Evolutionary conservation across 2,329 filamentous ascomycete genomes (phyloP).

Genomic region (Cercospora beticola): DNA sequence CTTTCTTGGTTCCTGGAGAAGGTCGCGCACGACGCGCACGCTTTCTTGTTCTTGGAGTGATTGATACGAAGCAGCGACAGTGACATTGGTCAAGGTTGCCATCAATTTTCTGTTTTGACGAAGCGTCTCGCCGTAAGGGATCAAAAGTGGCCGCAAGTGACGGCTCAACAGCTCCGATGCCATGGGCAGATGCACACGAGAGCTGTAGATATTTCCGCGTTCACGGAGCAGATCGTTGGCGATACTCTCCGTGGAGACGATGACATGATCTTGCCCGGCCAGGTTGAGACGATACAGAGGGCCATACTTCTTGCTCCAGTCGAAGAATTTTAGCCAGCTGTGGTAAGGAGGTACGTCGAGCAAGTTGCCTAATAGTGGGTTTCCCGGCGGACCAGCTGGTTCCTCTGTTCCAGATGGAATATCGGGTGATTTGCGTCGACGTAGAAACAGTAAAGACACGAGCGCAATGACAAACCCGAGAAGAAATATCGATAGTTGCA

Average conservation of each 20-base stretch:
- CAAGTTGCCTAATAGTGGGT: slow-evolving; percentile 39
- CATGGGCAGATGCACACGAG: slow-evolving; percentile 40
- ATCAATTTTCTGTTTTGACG: slow-evolving; percentile 38
- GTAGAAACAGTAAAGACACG: not conserved
- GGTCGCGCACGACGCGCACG: slow-evolving; percentile 1
- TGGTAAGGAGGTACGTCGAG: slow-evolving; percentile 39
- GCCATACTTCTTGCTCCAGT: slow-evolving; percentile 41
- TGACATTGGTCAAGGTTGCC: slow-evolving; percentile 37
- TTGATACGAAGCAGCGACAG: slow-evolving; percentile 36
- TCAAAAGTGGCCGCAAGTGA: slow-evolving; percentile 12
- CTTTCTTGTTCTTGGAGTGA: slow-evolving; percentile 28
- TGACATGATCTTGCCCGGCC: slow-evolving; percentile 41
- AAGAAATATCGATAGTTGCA: not conserved
- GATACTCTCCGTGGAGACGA: slow-evolving; percentile 44
- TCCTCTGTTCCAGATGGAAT: not conserved
- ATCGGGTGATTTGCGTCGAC: not conserved
- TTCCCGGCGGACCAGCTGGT: slow-evolving; percentile 21
- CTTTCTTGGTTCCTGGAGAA: slow-evolving; percentile 30
- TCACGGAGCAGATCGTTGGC: slow-evolving; percentile 47
- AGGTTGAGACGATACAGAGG: slow-evolving; percentile 49
- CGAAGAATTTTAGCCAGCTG: slow-evolving; percentile 46
- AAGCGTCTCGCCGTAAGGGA: slow-evolving; percentile 30
- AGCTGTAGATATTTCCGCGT: slow-evolving; percentile 43
- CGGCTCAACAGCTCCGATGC: slow-evolving; percentile 38
- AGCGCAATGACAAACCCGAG: not conserved